A percentile compares a stretch with the other conserved stretches of the same genome.
phyloP scores from a whole-genome alignment of 164 flowering plant species.

The Magnolia officinalis region DNA sequence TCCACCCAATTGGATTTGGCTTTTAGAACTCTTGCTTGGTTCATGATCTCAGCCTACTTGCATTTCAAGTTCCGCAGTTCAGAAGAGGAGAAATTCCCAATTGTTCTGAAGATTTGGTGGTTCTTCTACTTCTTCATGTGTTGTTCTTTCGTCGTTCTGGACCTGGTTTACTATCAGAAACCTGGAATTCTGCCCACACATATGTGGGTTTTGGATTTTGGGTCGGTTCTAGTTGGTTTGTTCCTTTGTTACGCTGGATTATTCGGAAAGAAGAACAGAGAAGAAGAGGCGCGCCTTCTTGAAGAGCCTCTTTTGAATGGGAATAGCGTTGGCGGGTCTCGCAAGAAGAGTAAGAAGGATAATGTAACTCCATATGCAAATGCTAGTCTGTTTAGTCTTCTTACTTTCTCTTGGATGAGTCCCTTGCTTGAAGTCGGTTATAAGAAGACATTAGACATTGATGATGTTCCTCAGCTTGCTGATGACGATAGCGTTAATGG shows the following conservation, averaged over 20 bases:
- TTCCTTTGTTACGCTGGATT: slow-evolving; percentile 19
- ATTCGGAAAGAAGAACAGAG: slow-evolving; percentile 11
- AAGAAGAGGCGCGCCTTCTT: slow-evolving; percentile 12
- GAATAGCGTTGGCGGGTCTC: slow-evolving; percentile 3
- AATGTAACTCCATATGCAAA: slow-evolving; percentile 26
- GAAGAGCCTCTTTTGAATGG: slow-evolving; percentile 30
- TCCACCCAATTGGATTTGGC: slow-evolving; percentile 23
- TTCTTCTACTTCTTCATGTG: slow-evolving; percentile 20
- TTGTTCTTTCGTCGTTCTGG: slow-evolving; percentile 20
- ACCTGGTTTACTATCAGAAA: slow-evolving; percentile 11
- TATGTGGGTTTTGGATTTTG: slow-evolving; percentile 23
- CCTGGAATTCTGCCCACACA: slow-evolving; percentile 11
- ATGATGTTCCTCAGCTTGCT: slow-evolving; percentile 45
- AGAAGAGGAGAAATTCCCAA: slow-evolving; percentile 11
- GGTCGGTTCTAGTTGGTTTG: slow-evolving; percentile 12
- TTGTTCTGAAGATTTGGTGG: slow-evolving; percentile 33
- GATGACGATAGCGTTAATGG: slow-evolving; percentile 23
- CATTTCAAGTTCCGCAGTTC: slow-evolving; percentile 17
- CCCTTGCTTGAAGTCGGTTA: slow-evolving; percentile 33
- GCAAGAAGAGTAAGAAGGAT: slow-evolving; percentile 5
- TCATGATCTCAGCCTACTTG: slow-evolving; percentile 26
- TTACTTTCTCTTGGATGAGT: slow-evolving; percentile 49
- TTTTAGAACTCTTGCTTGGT: slow-evolving; percentile 30
- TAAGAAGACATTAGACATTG: slow-evolving; percentile 37
- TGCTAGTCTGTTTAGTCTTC: slow-evolving; percentile 30